Evolutionary conservation across 345 rosid species (phyloP).

Genomic region (Garcia nutans): DNA sequence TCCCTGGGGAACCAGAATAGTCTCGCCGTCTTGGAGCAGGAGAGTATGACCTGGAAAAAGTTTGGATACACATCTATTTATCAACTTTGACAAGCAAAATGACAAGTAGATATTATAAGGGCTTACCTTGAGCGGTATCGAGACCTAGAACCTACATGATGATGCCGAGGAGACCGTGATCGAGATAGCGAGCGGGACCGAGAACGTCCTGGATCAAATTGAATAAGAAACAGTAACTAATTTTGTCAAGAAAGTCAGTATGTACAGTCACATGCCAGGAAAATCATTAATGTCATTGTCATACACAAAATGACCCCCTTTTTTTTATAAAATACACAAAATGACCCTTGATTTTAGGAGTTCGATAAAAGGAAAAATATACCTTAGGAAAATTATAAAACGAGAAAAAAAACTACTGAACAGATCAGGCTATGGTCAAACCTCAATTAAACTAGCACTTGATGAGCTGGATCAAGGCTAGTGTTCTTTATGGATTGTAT

Average conservation of each 20-base stretch:
- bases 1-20: constrained; percentile 69
- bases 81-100: not conserved
- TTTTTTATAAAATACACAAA: too few relatives aligned
- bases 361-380: not conserved
- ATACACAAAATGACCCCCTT: too few relatives aligned
- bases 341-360: not conserved
- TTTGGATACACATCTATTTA: not conserved
- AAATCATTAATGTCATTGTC: not conserved
- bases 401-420: not conserved
- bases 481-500: too few relatives aligned
- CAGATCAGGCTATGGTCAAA: not conserved
- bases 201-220: constrained; percentile 58
- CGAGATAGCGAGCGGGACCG: constrained; percentile 77
- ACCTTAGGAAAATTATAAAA: not conserved
- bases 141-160: constrained; percentile 63
- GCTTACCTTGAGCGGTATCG: constrained; percentile 82
- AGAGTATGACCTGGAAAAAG: constrained; percentile 67
- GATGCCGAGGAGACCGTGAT: constrained; percentile 67
- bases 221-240: constrained; percentile 5
- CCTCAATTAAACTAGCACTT: not conserved
- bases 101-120: not conserved
- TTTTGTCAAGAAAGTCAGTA: not conserved
- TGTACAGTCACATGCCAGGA: not conserved
- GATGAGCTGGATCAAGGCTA: not conserved
- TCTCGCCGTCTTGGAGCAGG: constrained; percentile 62